Evolutionary conservation across 495 filamentous ascomycete species (phyloP), one percentile per base, ranked within the genome.

Genomic region (Penicillium pancosmium): DNA sequence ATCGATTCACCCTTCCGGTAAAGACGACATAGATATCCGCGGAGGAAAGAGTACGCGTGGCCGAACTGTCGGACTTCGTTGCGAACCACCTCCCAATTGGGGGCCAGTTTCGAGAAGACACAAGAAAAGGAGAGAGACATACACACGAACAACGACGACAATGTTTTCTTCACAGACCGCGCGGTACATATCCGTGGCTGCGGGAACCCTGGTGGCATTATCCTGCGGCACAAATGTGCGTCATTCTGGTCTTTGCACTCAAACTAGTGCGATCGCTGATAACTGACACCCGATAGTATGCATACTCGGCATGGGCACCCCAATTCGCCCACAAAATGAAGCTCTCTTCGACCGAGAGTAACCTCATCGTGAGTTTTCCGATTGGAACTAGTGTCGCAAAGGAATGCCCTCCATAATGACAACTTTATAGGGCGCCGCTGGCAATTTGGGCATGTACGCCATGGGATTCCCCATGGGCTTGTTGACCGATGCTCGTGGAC

Each of bases 221-320:
- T 90, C 92, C 59, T 95, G 91, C 73, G 93, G 93, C 58, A 96
- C 93, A 46, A 97, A 97, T 77, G 93, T 95, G 74, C 68, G 88
- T 64, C 53, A 43, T 52, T 41, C 47, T 11, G 13, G 51, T 25
- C 47, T 46, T 52, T 23, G 43, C 11, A 12, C 6, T 33, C 13
- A 18, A 34, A 8, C 36, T 48, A 23, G 23, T 54, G 7, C 43
- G 43, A 57, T 61, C 43, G 59, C 58, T 56, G 33, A 56, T 57
- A 15, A 1, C n/a, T 27, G 41, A 21, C 18, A 43, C 8, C 7
- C 9, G 15, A 52, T 12, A 96, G 92, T 98, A 98, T 84, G 95
- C 93, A 62, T 98, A 97, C 68, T 97, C 92, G 54, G 95, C 94
- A 75, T 98, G 95, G 92, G 93, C 88, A 27, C 94, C 94, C 15